phyloP scores from a whole-genome alignment of 2,329 filamentous ascomycete species.

The Pestalotiopsis sp. region DNA sequence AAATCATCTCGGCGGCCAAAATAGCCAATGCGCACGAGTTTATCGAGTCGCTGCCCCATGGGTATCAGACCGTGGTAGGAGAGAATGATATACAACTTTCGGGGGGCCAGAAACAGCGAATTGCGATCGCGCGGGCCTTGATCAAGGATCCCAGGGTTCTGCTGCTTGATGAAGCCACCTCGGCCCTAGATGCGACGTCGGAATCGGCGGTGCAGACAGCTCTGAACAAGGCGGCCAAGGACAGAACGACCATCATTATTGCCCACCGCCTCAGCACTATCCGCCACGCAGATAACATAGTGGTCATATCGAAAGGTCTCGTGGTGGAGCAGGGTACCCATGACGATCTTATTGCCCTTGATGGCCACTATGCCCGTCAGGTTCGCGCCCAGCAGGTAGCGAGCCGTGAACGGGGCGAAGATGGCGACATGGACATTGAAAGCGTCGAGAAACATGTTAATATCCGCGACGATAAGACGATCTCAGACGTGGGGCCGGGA shows the following conservation, averaged over 20 bases:
- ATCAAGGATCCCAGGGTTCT: constrained; percentile 78
- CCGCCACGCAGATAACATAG: constrained; percentile 88
- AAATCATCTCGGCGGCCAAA: constrained; percentile 75
- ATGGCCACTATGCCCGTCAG: constrained; percentile 70
- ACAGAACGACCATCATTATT: constrained; percentile 84
- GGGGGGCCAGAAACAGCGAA: constrained; percentile 88
- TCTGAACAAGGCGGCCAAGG: constrained; percentile 76
- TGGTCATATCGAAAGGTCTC: constrained; percentile 83
- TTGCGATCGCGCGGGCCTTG: constrained; percentile 85
- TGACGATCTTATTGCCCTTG: constrained; percentile 62
- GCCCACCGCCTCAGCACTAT: constrained; percentile 88
- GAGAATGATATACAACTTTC: constrained; percentile 79
- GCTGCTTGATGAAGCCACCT: constrained; percentile 77
- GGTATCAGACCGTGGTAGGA: constrained; percentile 79
- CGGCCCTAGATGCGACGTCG: constrained; percentile 68
- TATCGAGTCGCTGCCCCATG: constrained; percentile 77
- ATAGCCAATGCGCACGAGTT: constrained; percentile 92
- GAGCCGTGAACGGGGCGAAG: not conserved
- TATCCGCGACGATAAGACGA: not conserved
- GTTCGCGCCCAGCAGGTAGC: constrained; percentile 39
- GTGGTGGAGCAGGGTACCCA: constrained; percentile 84
- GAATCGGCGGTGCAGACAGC: constrained; percentile 78
- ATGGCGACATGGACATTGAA: not conserved
- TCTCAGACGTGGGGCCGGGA: no score
- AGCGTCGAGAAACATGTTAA: not conserved